These are phyloP conservation scores for Alternaria sp. DNA, from an alignment of 2,329 filamentous ascomycete genomes.

Conservation along the genomic window DNA sequence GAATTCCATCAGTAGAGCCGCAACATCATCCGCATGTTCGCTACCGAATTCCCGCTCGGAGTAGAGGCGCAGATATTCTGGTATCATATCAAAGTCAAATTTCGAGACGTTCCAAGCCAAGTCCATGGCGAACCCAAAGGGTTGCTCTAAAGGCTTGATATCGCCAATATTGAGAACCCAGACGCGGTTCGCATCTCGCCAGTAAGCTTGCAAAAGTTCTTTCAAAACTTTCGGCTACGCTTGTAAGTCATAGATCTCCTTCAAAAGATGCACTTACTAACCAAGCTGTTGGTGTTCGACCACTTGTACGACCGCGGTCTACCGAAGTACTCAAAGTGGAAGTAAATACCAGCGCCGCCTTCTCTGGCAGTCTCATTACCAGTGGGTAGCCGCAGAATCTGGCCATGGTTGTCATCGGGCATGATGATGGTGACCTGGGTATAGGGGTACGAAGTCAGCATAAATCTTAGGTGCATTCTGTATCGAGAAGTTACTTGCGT, in stretches of 20 bases:
- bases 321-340: slow-evolving; percentile 69
- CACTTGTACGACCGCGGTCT: slow-evolving; percentile 63
- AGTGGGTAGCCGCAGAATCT: slow-evolving; percentile 67
- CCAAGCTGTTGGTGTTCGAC: slow-evolving; percentile 70
- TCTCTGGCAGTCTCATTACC: slow-evolving; percentile 62
- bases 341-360: slow-evolving; percentile 71
- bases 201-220: slow-evolving; percentile 68
- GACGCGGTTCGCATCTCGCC: slow-evolving; percentile 65
- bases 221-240: slow-evolving; percentile 61
- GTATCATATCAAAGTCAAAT: slow-evolving; percentile 56
- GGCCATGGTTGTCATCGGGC: slow-evolving; percentile 74
- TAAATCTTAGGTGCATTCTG: not conserved
- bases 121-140: slow-evolving; percentile 1
- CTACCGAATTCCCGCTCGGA: slow-evolving; percentile 32
- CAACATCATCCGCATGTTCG: slow-evolving; percentile 13
- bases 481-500: slow-evolving; percentile 54
- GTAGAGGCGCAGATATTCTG: slow-evolving; percentile 51
- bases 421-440: slow-evolving; percentile 64
- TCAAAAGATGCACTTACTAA: slow-evolving; percentile 42
- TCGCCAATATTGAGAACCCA: slow-evolving; percentile 74
- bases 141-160: slow-evolving; percentile 63
- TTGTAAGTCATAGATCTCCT: not conserved
- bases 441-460: not conserved
- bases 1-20: slow-evolving; percentile 8
- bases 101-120: slow-evolving; percentile 15